phyloP scores from a whole-genome alignment of 345 rosid genomes.

The Eucalyptus curtisii region DNA sequence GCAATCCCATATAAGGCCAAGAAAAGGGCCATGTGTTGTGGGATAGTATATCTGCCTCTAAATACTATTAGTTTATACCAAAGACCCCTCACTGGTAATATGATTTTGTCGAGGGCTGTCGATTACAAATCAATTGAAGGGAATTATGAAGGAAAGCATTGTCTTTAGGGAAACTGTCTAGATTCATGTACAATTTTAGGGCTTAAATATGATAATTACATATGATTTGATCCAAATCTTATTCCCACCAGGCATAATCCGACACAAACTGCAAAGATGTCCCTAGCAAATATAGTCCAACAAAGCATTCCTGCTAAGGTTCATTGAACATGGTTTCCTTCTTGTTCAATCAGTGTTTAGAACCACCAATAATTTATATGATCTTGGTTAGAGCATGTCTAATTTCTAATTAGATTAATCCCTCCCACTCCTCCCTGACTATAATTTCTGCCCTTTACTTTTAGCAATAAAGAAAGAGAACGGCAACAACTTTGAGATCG shows the following conservation, averaged over 20 bases:
- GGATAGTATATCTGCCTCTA: background rate
- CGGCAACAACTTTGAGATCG: background rate
- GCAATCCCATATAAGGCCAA: background rate
- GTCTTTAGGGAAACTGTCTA: background rate
- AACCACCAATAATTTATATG: background rate
- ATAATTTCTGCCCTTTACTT: background rate
- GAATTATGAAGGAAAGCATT: background rate
- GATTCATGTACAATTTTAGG: background rate
- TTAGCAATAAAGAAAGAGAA: background rate
- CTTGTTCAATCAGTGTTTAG: background rate
- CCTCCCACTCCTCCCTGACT: background rate
- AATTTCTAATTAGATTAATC: background rate
- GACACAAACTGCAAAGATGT: background rate
- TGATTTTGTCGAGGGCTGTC: background rate
- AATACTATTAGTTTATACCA: background rate
- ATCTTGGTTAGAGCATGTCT: background rate
- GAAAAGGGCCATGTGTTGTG: background rate
- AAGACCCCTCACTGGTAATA: background rate
- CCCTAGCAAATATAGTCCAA: background rate
- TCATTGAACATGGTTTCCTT: background rate
- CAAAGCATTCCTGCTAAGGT: background rate
- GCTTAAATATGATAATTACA: background rate
- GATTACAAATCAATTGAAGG: background rate
- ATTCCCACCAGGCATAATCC: background rate
- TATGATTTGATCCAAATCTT: background rate